A percentile compares a stretch with the other conserved stretches of the same genome.
phyloP scores from a whole-genome alignment of 208 protist species.

The Endotrypanum monterogeii region DNA sequence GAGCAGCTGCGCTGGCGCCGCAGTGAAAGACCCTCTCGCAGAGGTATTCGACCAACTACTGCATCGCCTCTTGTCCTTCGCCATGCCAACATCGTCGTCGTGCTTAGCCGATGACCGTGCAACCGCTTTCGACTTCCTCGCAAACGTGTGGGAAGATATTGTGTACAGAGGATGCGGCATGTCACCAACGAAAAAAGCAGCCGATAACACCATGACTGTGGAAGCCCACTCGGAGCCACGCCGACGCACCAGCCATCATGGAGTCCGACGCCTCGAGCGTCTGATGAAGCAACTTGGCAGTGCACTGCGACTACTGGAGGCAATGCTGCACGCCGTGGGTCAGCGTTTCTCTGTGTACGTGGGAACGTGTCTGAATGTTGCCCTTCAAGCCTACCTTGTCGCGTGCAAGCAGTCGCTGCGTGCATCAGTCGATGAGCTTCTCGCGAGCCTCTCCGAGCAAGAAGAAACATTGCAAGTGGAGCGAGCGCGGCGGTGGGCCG shows the following conservation, averaged over 20 bases:
- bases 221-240: conserved; percentile 4
- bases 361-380: conserved; percentile 59
- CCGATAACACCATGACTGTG: conserved; percentile 1
- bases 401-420: conserved; percentile 65
- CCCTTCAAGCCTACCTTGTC: conserved; percentile 76
- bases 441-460: conserved; percentile 2
- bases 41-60: conserved; percentile 72
- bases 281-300: conserved; percentile 59
- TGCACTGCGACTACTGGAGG: conserved; percentile 63
- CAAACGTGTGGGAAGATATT: conserved; percentile 32
- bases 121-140: conserved; percentile 26
- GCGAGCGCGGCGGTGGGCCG: conserved; percentile 23
- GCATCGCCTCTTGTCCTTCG: conserved; percentile 66
- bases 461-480: conserved; percentile 13
- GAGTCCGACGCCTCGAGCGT: conserved; percentile 58
- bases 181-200: conserved; percentile 3
- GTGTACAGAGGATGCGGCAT: conserved; percentile 32
- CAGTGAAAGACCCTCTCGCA: conserved; percentile 35
- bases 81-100: conserved; percentile 25
- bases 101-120: conserved; percentile 1
- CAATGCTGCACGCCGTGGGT: conserved; percentile 70
- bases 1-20: neutral
- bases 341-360: conserved; percentile 68
- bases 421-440: conserved; percentile 26
- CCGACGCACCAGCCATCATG: conserved; percentile 26